Evolutionary conservation across 1,284 basidiomycete species (phyloP).

Genomic region (Cutaneotrichosporon mucoides): DNA sequence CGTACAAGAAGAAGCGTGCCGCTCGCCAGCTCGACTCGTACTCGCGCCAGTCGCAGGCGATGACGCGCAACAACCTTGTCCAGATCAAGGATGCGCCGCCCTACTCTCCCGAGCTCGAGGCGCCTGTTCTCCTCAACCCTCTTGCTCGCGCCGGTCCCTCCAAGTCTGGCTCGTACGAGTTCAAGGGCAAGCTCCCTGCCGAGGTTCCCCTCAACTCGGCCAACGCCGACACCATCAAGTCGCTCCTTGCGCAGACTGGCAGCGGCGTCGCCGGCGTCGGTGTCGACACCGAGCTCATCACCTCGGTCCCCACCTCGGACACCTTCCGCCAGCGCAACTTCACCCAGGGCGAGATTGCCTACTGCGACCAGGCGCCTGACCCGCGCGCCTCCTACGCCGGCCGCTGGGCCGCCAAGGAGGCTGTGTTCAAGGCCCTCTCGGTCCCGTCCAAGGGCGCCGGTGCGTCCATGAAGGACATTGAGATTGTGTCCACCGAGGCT

Average conservation of each 20-base stretch:
- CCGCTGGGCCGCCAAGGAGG: conserved; percentile 97
- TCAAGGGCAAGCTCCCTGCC: conserved; percentile 62
- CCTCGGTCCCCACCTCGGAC: conserved; percentile 84
- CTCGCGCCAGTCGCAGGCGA: conserved; percentile 90
- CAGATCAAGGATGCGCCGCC: conserved; percentile 94
- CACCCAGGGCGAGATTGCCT: conserved; percentile 78
- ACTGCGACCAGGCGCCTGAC: conserved; percentile 84
- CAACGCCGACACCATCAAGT: conserved; percentile 63
- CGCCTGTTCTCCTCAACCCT: conserved; percentile 84
- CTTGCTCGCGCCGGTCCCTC: conserved; percentile 80
- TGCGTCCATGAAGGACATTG: conserved; percentile 92
- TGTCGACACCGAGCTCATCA: conserved; percentile 71
- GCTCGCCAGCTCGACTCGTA: conserved; percentile 71
- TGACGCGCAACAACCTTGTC: conserved; percentile 88
- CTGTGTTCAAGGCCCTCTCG: conserved; percentile 95
- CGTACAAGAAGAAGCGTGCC: conserved; percentile 68
- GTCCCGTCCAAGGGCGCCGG: conserved; percentile 86
- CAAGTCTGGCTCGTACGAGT: conserved; percentile 80
- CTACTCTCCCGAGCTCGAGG: conserved; percentile 82
- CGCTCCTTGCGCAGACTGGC: conserved; percentile 48
- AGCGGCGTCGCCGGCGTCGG: conserved; percentile 22
- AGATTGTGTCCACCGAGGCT: conserved; percentile 67
- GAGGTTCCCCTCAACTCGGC: conserved; percentile 57
- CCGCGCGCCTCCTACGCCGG: conserved; percentile 87
- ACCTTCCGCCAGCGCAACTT: conserved; percentile 91